phyloP scores from a whole-genome alignment of 495 filamentous ascomycete species.

The Hyaloscypha variabilis region DNA sequence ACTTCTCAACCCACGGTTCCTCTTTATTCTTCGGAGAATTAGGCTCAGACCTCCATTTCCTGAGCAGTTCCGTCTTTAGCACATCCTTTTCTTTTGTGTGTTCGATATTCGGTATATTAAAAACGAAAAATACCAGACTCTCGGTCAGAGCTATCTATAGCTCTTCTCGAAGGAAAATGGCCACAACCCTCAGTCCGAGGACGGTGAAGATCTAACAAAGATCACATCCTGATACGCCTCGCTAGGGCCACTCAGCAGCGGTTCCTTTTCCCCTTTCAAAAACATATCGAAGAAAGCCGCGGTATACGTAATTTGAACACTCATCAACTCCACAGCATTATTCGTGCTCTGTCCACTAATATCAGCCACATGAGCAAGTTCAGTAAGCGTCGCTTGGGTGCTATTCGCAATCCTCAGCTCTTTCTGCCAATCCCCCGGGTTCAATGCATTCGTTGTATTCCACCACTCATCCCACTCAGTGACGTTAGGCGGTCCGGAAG shows the following conservation, averaged over 20 bases:
- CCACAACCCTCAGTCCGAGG: too few relatives aligned
- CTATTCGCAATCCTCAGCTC: constrained; percentile 12
- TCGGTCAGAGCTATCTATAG: too few relatives aligned
- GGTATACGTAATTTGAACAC: not conserved
- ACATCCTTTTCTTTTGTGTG: too few relatives aligned
- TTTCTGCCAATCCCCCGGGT: not conserved
- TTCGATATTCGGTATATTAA: too few relatives aligned
- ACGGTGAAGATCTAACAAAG: not conserved
- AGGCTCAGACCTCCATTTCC: too few relatives aligned
- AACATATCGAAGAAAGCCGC: not conserved
- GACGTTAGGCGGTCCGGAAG: constrained; percentile 1
- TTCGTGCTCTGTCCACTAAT: not conserved
- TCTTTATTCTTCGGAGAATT: too few relatives aligned
- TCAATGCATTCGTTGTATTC: constrained; percentile 9
- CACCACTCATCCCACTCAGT: constrained; percentile 1
- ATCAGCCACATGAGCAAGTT: not conserved
- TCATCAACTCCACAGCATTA: not conserved
- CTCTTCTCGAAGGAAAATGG: too few relatives aligned
- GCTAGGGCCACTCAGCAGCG: not conserved
- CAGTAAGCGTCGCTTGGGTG: constrained; percentile 12
- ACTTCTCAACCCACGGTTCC: too few relatives aligned
- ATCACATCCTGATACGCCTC: not conserved
- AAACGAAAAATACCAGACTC: too few relatives aligned
- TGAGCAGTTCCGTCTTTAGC: too few relatives aligned
- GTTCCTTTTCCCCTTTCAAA: not conserved